Percentiles rank a stretch among this genome's conserved stretches.
Evolutionary conservation across 306 rosid genomes (phyloP).

Genomic region (Hippophae tibetana): DNA sequence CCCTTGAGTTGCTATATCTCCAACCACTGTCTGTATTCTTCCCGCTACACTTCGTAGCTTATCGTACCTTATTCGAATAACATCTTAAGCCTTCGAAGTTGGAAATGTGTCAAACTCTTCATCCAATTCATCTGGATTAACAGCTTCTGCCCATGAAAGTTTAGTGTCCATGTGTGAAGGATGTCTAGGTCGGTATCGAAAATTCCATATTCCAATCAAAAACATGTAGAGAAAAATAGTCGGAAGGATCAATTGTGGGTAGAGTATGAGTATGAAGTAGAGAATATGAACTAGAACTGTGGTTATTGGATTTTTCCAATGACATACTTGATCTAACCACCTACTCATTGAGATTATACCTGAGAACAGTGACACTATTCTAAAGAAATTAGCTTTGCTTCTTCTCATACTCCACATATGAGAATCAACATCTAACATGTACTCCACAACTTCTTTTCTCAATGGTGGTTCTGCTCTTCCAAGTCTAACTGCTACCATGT

Average conservation of each 20-base stretch:
- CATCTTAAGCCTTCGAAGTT: conserved; percentile 46
- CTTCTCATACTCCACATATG: conserved; percentile 87
- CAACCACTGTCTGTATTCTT: conserved; percentile 55
- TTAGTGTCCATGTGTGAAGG: conserved; percentile 81
- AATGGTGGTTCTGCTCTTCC: conserved; percentile 72
- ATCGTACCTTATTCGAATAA: conserved; percentile 59
- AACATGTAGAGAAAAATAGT: conserved; percentile 75
- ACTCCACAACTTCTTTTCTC: conserved; percentile 76
- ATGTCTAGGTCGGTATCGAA: conserved; percentile 42
- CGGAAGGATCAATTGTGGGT: conserved; percentile 67
- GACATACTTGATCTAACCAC: conserved; percentile 67
- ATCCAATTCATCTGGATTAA: conserved; percentile 48
- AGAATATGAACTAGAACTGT: conserved; percentile 66
- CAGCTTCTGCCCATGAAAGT: conserved; percentile 84
- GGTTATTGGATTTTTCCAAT: conserved; percentile 67
- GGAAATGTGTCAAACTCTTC: conserved; percentile 84
- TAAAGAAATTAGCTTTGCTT: conserved; percentile 72
- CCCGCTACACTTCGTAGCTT: conserved; percentile 66
- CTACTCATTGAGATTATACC: conserved; percentile 49
- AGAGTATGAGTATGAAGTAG: conserved; percentile 55
- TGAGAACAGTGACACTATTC: conserved; percentile 60
- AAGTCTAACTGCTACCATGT: conserved; percentile 62
- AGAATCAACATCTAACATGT: conserved; percentile 83
- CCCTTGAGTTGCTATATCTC: conserved; percentile 63
- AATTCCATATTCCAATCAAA: conserved; percentile 75